Base-by-base conservation (phyloP, 176 grass and related monocot species). In the Canna indica region DNA sequence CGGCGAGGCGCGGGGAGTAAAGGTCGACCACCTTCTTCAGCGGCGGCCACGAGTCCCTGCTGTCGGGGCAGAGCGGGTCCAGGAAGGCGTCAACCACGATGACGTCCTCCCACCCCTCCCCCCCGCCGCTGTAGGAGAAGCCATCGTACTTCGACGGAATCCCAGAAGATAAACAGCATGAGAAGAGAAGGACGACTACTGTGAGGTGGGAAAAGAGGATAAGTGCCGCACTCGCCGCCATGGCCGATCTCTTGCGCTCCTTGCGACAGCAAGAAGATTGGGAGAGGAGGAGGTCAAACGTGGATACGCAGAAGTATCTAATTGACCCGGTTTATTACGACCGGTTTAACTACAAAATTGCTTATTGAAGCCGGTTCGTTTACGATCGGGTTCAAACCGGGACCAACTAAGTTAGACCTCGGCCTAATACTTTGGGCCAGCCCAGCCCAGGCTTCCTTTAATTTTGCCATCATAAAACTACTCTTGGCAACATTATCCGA, bases 61-160 rank as follows among this genome's bases (percentile, higher is more conserved):
- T 97, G 79, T 97, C 89, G 44, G 88, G 59, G 79, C 94, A 97
- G 39, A 97, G 86, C 44, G 94, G 94, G 53, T 97, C 89, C 36
- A 97, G 59, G 80, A 97, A 97, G 58, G 89, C 94, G 84, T 97
- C 94, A 34, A 97, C 81, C 44, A 90, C 75, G 53, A 97, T 58
- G 77, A 78, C 62, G 50, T 90, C 86, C 72, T 87, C 83, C 82
- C 84, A 87, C 5, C 47, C 73, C 42, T 45, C 46, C 2, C 48
- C 45, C 1, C 68, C 45, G 32, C 63, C 73, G 14, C 48, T 36
- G 71, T 97, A 97, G 64, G 77, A 82, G 72, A 97, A 92, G 0
- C 94, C 94, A 48, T 92, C 86, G 72, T 87, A 85, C 68, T 83
- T 85, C 67, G 77, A 60, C 47, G 94, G 89, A 10, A 75, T 47